Evolutionary conservation across 768 basidiomycete species (phyloP).

Genomic region (Psilocybe cubensis): DNA sequence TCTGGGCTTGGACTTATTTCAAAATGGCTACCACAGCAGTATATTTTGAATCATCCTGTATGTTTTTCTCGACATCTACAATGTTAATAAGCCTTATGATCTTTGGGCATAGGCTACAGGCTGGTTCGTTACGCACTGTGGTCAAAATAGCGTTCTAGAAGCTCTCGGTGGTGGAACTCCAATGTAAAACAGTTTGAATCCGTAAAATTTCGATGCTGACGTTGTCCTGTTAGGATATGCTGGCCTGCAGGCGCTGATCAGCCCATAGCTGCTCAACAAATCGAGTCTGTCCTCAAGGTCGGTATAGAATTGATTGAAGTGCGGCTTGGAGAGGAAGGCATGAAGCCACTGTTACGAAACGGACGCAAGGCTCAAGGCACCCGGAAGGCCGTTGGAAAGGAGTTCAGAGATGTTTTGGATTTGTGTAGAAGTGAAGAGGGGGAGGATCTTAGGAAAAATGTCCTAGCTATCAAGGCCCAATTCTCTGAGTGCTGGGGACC

Average conservation of each 20-base stretch:
- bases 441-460: background rate
- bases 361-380: constrained; percentile 11
- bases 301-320: constrained; percentile 17
- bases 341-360: constrained; percentile 14
- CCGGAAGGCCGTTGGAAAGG: constrained; percentile 7
- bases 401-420: constrained; percentile 11
- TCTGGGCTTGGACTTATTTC: constrained; percentile 9
- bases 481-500: constrained; percentile 9
- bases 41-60: constrained; percentile 15
- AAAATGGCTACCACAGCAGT: constrained; percentile 18
- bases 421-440: constrained; percentile 6
- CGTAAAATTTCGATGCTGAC: background rate
- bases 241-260: constrained; percentile 17
- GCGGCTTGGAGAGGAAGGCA: constrained; percentile 10
- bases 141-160: constrained; percentile 16
- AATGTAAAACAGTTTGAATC: background rate
- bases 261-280: constrained; percentile 3
- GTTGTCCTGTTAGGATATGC: constrained; percentile 3
- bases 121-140: constrained; percentile 19
- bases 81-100: background rate
- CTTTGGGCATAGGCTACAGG: constrained; percentile 17
- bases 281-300: constrained; percentile 1
- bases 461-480: background rate
- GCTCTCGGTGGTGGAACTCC: constrained; percentile 13
- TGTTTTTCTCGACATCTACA: background rate